phyloP scores from a whole-genome alignment of 768 basidiomycete genomes.

The Agrocybe praecox region DNA sequence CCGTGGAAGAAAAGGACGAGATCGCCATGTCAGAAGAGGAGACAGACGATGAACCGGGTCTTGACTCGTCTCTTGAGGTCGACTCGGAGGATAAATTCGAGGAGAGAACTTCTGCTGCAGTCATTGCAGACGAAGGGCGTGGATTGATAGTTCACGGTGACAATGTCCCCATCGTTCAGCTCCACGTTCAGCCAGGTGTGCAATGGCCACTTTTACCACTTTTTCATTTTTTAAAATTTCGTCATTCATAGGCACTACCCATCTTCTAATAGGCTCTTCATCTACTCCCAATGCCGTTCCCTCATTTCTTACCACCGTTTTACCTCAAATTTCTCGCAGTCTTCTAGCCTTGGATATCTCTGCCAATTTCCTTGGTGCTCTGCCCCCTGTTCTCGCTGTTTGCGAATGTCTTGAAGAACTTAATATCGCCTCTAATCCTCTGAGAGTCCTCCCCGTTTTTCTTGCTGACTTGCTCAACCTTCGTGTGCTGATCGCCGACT shows the following conservation, averaged over 20 bases:
- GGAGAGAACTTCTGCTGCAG: slow-evolving; percentile 74
- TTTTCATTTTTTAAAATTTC: slow-evolving; percentile 5
- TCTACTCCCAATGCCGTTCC: slow-evolving; percentile 78
- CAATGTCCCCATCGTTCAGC: slow-evolving; percentile 56
- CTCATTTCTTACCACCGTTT: slow-evolving; percentile 63
- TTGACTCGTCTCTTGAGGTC: slow-evolving; percentile 29
- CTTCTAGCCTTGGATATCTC: slow-evolving; percentile 95
- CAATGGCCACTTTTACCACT: slow-evolving; percentile 11
- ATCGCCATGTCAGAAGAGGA: slow-evolving; percentile 58
- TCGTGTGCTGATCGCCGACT: slow-evolving; percentile 91
- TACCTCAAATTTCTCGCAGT: slow-evolving; percentile 75
- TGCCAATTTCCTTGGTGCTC: slow-evolving; percentile 78
- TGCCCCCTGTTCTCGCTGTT: slow-evolving; percentile 82
- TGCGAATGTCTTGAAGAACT: slow-evolving; percentile 90
- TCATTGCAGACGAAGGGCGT: slow-evolving; percentile 82
- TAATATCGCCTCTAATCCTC: slow-evolving; percentile 89
- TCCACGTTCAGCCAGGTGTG: slow-evolving; percentile 77
- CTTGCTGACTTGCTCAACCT: slow-evolving; percentile 75
- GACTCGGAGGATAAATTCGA: slow-evolving; percentile 53
- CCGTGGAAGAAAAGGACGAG: slow-evolving; percentile 74
- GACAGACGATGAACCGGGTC: slow-evolving; percentile 46
- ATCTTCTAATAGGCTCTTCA: slow-evolving; percentile 87
- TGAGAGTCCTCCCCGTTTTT: slow-evolving; percentile 91
- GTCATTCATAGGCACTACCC: slow-evolving; percentile 75
- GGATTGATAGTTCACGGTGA: slow-evolving; percentile 82